Evolutionary conservation across 805 yeast genomes (phyloP).

Genomic region (Starmerella apis): DNA sequence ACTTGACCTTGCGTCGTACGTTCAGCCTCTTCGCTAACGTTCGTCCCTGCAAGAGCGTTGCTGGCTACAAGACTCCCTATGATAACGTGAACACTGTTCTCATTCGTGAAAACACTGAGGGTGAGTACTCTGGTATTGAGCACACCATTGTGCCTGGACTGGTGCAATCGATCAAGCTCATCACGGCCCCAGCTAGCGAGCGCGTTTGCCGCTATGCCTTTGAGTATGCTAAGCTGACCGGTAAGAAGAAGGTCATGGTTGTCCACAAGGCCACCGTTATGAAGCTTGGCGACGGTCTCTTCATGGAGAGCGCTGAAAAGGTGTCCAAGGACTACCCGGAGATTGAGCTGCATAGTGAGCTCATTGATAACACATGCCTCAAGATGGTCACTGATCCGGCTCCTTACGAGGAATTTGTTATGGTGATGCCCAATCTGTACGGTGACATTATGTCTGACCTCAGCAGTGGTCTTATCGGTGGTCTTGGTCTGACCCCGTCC

Average conservation of each 20-base stretch:
- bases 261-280: slow-evolving; percentile 98
- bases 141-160: slow-evolving; percentile 97
- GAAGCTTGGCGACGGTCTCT: slow-evolving; percentile 96
- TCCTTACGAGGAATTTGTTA: slow-evolving; percentile 76
- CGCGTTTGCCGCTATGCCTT: slow-evolving; percentile 94
- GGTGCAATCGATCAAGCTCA: slow-evolving; percentile 93
- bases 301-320: slow-evolving; percentile 83
- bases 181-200: slow-evolving; percentile 92
- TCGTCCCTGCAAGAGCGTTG: slow-evolving; percentile 89
- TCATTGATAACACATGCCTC: slow-evolving; percentile 91
- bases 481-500: slow-evolving; percentile 96
- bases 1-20: slow-evolving; percentile 94
- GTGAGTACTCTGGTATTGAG: slow-evolving; percentile 98
- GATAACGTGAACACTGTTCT: slow-evolving; percentile 84
- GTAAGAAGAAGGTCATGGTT: slow-evolving; percentile 79
- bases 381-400: slow-evolving; percentile 82
- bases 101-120: slow-evolving; percentile 98
- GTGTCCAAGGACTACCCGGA: slow-evolving; percentile 88
- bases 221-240: slow-evolving; percentile 84
- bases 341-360: slow-evolving; percentile 68
- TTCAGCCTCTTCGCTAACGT: slow-evolving; percentile 94
- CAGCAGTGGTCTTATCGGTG: slow-evolving; percentile 96
- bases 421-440: slow-evolving; percentile 98
- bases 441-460: slow-evolving; percentile 98
- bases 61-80: slow-evolving; percentile 88